Evolutionary conservation across 257 asterid genomes (phyloP), one percentile per base, ranked within the genome.

Genomic region (Ehretia macrophylla): DNA sequence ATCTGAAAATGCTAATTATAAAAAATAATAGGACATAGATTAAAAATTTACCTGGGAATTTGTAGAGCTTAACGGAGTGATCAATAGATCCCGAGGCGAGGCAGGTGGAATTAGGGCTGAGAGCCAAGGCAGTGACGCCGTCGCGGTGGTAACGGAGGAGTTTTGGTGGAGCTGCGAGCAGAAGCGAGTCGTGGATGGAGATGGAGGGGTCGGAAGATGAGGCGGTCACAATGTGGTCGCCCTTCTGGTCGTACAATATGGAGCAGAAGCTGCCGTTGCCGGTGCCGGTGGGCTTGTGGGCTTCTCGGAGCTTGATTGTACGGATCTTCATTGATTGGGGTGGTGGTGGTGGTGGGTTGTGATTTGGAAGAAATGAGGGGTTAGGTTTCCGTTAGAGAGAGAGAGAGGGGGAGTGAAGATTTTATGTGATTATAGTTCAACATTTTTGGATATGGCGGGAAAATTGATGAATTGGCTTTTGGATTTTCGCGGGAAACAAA

Each of bases 11-110:
- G 18, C 0, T 17, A 14, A 48, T 48, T 4, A 4, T 48, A 10
- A 5, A 11, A 51, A 1, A 4, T n/a, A n/a, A n/a, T n/a, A 8
- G 11, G 11, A 32, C 13, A 50, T n/a, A 0, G 40, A 57, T 16
- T 10, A 51, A 21, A 10, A 27, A 44, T 18, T 19, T 32, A 54
- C 46, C 60, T 38, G 97, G 99, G 47, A 93, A 89, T 75, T 89
- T 89, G 72, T 84, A 89, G 69, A 93, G 94, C 81, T 93, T 93
- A 69, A 89, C 99, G 2, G 95, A 85, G 72, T 80, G 96, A 85
- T 89, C 97, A 44, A 89, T 42, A 56, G 99, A 89, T 17, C 94
- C 99, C 22, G 97, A 93, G 56, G 99, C 99, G 27, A 93, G 92
- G 66, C 97, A 93, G 19, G 88, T 85, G 56, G 93, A 89, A 83